Percentiles rank a stretch among this genome's conserved stretches.
phyloP scores from a whole-genome alignment of 1,284 basidiomycete genomes.

The Heterobasidion parviporum region DNA sequence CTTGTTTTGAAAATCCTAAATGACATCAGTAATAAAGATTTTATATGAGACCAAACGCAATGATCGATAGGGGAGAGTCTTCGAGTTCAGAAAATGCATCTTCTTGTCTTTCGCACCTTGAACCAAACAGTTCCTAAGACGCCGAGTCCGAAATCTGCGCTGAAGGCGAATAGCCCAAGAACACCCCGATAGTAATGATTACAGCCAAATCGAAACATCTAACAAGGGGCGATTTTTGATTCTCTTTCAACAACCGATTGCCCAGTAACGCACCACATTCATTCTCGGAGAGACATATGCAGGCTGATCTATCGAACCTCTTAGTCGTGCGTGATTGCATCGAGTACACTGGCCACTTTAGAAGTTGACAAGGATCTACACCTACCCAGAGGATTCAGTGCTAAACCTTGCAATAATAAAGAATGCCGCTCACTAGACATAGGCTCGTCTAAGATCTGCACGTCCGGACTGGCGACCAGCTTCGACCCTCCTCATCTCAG shows the following conservation, averaged over 20 bases:
- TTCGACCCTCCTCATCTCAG: slow-evolving; percentile 81
- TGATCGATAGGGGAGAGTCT: too few relatives aligned
- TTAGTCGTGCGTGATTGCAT: slow-evolving; percentile 61
- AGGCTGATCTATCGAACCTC: slow-evolving; percentile 78
- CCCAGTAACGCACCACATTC: slow-evolving; percentile 24
- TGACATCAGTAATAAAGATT: too few relatives aligned
- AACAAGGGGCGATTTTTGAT: not conserved
- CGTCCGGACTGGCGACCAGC: slow-evolving; percentile 71
- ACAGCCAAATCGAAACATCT: too few relatives aligned
- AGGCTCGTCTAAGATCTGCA: slow-evolving; percentile 79
- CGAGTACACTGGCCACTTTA: slow-evolving; percentile 70
- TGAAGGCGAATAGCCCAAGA: slow-evolving; percentile 76
- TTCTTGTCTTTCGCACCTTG: slow-evolving; percentile 66
- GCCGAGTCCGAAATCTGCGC: slow-evolving; percentile 63
- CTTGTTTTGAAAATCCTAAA: too few relatives aligned
- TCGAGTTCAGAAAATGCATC: not conserved
- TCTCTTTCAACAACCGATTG: too few relatives aligned
- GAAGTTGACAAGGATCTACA: slow-evolving; percentile 81
- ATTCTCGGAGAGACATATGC: slow-evolving; percentile 29
- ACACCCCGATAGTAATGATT: slow-evolving; percentile 82
- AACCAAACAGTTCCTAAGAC: slow-evolving; percentile 71
- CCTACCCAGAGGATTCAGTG: slow-evolving; percentile 26
- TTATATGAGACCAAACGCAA: too few relatives aligned
- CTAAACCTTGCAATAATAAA: not conserved
- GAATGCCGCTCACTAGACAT: slow-evolving; percentile 54